Conservation (phyloP, 2,329 filamentous ascomycete species). For the Pestalotiopsis sp. region DNA sequence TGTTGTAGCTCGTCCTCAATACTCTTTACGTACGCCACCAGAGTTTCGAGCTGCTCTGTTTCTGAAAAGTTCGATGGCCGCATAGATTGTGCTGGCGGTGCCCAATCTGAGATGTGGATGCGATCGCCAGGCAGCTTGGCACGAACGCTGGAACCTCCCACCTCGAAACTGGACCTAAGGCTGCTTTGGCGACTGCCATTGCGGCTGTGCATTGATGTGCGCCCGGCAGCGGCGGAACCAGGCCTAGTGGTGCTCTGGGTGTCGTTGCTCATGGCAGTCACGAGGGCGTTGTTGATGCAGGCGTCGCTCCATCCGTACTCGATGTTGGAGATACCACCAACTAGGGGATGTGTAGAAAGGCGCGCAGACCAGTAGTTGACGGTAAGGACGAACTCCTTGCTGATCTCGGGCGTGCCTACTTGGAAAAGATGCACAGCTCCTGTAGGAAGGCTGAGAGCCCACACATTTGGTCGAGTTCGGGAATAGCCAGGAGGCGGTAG, state of each 20-base stretch:
- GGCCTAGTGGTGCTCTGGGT: slow-evolving; percentile 46
- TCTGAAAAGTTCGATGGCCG: slow-evolving; percentile 79
- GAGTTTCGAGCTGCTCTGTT: slow-evolving; percentile 75
- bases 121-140: slow-evolving; percentile 82
- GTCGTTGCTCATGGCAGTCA: slow-evolving; percentile 53
- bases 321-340: slow-evolving; percentile 93
- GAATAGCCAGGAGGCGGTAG: slow-evolving; percentile 93
- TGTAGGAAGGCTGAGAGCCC: slow-evolving; percentile 88
- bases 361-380: slow-evolving; percentile 98
- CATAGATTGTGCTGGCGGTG: slow-evolving; percentile 86
- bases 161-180: slow-evolving; percentile 65
- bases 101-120: slow-evolving; percentile 84
- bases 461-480: slow-evolving; percentile 86
- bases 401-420: slow-evolving; percentile 91
- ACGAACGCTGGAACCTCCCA: slow-evolving; percentile 57
- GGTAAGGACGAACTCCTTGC: slow-evolving; percentile 89
- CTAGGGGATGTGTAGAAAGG: slow-evolving; percentile 88
- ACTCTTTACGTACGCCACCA: slow-evolving; percentile 78
- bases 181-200: slow-evolving; percentile 40
- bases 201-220: slow-evolving; percentile 51
- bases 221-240: slow-evolving; percentile 49
- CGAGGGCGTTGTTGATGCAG: slow-evolving; percentile 68
- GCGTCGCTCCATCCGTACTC: slow-evolving; percentile 95
- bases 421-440: slow-evolving; percentile 98
- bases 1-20: slow-evolving; percentile 83